Conservation (phyloP, 225 moss, liverwort and hornwort genomes). For the Pseudisothecium myosuroides region DNA sequence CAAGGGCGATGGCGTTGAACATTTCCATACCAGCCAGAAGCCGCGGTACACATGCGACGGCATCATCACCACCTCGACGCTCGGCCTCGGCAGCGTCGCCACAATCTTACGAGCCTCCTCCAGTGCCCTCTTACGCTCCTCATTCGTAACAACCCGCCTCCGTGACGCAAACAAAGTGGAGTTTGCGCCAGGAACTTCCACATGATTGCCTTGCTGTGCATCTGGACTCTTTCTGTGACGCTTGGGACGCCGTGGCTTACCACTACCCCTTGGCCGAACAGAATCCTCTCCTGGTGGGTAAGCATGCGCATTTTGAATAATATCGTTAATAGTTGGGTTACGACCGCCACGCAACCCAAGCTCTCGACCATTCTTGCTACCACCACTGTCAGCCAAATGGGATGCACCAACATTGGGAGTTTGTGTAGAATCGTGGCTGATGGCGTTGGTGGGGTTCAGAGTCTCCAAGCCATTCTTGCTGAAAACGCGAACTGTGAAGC, state of each 20-base stretch:
- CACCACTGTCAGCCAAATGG: background rate
- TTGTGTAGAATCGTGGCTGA: background rate
- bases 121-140: constrained; percentile 3
- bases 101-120: background rate
- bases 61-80: constrained; percentile 12
- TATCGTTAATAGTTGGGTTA: constrained; percentile 1
- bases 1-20: background rate
- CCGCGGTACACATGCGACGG: constrained; percentile 39
- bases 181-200: background rate
- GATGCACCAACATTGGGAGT: background rate
- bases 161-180: background rate
- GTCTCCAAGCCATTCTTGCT: constrained; percentile 7
- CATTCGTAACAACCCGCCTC: constrained; percentile 11
- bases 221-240: background rate
- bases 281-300: background rate
- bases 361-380: background rate
- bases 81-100: background rate
- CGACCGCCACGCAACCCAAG: background rate
- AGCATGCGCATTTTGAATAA: background rate
- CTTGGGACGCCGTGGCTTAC: background rate
- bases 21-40: constrained; percentile 17
- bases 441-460: background rate
- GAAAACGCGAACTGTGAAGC: constrained; percentile 32
- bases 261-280: background rate
- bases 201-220: background rate